phyloP scores from a whole-genome alignment of 768 basidiomycete genomes.

The Nevesoporus exiguus region DNA sequence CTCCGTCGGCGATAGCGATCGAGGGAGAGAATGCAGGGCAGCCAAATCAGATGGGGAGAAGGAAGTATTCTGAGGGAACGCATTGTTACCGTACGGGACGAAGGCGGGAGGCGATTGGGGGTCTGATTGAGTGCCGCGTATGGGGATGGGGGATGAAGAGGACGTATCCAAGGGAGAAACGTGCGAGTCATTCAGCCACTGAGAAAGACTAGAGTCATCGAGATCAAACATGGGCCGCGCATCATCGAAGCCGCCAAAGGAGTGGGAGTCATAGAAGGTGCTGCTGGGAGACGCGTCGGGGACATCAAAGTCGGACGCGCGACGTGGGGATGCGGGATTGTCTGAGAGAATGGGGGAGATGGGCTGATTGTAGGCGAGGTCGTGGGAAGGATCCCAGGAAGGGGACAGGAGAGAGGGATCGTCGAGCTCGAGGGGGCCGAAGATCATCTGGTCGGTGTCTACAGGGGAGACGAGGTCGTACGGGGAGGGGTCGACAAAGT shows the following conservation, averaged over 20 bases:
- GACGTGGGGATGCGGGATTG: conserved; percentile 40
- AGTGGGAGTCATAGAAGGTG: conserved; percentile 33
- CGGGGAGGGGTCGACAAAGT: conserved; percentile 42
- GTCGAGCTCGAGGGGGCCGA: conserved; percentile 34
- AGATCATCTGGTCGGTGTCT: conserved; percentile 35
- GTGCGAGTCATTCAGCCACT: conserved; percentile 67
- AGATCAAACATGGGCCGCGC: conserved; percentile 37
- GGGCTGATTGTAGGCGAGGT: conserved; percentile 38
- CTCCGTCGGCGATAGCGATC: conserved; percentile 57
- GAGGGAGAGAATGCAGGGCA: conserved; percentile 57
- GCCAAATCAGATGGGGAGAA: conserved; percentile 64
- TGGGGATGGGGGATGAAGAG: conserved; percentile 61
- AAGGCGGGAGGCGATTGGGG: conserved; percentile 45
- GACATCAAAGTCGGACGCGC: conserved; percentile 39
- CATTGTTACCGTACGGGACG: conserved; percentile 44
- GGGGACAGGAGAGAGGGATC: conserved; percentile 28
- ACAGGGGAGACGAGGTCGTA: conserved; percentile 35
- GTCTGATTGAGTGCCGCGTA: conserved; percentile 45
- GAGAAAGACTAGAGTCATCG: conserved; percentile 42
- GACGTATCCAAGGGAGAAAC: conserved; percentile 30
- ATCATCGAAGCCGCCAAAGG: conserved; percentile 33
- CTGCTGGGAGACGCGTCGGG: conserved; percentile 39
- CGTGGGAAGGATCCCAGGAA: conserved; percentile 28
- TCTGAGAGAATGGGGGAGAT: conserved; percentile 39
- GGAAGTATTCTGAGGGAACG: conserved; percentile 46